Percentiles rank a stretch among this genome's conserved stretches.
Evolutionary conservation across 768 basidiomycete genomes (phyloP).

Genomic region (Rhizopogon vinicolor): DNA sequence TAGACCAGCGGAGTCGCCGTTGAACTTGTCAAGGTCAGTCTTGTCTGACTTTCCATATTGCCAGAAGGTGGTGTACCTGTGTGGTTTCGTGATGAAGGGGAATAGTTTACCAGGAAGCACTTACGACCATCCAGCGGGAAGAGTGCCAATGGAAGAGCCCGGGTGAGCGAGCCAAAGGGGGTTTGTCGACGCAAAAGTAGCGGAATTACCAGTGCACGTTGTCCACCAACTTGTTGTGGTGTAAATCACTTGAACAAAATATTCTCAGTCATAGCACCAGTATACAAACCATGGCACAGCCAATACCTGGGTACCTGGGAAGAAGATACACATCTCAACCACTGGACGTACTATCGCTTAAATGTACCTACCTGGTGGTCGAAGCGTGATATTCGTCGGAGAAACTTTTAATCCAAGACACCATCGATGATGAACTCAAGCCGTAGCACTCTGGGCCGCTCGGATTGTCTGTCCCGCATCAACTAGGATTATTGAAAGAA

Average conservation of each 20-base stretch:
- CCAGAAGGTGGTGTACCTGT: not conserved
- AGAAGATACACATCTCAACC: not conserved
- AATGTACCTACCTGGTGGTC: conserved; percentile 41
- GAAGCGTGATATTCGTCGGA: conserved; percentile 45
- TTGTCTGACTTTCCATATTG: not conserved
- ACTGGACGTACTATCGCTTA: not conserved
- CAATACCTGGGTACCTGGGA: conserved; percentile 5
- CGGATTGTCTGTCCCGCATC: conserved; percentile 36
- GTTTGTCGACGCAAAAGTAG: conserved; percentile 27
- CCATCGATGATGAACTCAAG: conserved; percentile 45
- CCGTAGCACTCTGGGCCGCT: conserved; percentile 48
- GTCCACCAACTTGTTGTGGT: conserved; percentile 35
- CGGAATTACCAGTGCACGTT: conserved; percentile 32
- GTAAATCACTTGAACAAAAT: conserved; percentile 26
- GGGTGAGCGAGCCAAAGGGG: conserved; percentile 35
- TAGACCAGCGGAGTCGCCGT: not conserved
- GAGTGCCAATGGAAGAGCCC: conserved; percentile 25
- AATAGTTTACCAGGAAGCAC: not conserved
- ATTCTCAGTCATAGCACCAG: not conserved
- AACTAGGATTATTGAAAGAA: not conserved
- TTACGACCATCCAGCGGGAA: conserved; percentile 32
- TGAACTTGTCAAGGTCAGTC: not conserved
- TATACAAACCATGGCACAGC: not conserved
- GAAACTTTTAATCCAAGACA: conserved; percentile 53
- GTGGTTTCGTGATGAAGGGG: not conserved